Conservation (phyloP, 108 stramenopile genomes). For the Ochromonas danica region DNA sequence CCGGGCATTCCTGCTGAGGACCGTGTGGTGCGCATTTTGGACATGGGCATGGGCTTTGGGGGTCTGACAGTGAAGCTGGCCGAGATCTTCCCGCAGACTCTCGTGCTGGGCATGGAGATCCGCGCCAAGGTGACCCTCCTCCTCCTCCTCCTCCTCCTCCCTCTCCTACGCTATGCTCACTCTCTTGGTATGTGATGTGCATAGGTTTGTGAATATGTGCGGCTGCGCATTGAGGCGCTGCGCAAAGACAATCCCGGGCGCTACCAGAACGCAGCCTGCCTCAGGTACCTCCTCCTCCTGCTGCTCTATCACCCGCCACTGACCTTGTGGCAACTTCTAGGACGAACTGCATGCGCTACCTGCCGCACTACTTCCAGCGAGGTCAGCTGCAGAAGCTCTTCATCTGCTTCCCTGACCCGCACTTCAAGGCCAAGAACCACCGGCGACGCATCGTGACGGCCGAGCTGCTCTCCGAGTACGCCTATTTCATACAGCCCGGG, state of each 20-base stretch:
- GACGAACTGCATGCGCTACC: conserved; percentile 80
- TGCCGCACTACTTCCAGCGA: conserved; percentile 46
- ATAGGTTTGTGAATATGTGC: conserved; percentile 77
- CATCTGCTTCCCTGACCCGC: conserved; percentile 96
- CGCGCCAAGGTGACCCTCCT: conserved; percentile 76
- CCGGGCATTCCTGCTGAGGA: conserved; percentile 41
- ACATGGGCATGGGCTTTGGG: conserved; percentile 56
- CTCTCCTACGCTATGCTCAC: not conserved
- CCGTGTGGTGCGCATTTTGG: conserved; percentile 42
- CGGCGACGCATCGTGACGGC: conserved; percentile 77
- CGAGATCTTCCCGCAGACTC: conserved; percentile 67
- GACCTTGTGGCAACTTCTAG: conserved; percentile 32
- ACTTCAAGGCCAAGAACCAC: conserved; percentile 97
- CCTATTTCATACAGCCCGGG: conserved; percentile 69
- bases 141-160: not conserved
- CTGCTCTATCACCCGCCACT: not conserved
- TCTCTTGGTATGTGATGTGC: too few species aligned
- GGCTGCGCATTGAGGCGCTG: conserved; percentile 79
- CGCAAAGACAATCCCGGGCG: conserved; percentile 69
- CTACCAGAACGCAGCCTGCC: conserved; percentile 70
- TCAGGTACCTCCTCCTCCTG: not conserved
- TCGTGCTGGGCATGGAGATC: conserved; percentile 90
- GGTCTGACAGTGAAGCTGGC: conserved; percentile 65
- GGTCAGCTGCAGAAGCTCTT: conserved; percentile 75
- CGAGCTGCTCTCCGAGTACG: conserved; percentile 83